These are phyloP conservation scores for Ocimum tenuiflorum DNA, from an alignment of 257 asterid genomes.

Conservation along the genomic window DNA sequence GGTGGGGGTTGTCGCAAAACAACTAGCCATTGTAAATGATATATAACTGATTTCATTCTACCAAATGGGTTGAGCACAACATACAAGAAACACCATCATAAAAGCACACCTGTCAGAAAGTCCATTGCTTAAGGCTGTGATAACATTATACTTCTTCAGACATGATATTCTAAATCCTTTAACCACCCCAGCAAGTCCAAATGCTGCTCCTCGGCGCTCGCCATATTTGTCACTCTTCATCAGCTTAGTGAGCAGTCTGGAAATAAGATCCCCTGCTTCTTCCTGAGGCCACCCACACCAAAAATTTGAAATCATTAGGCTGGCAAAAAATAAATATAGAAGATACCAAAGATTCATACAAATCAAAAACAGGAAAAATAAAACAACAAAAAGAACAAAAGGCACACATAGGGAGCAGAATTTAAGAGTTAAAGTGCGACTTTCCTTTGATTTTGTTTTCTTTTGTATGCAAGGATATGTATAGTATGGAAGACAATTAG, in stretches of 20 bases:
- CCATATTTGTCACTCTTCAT: slow-evolving; percentile 97
- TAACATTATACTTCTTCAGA: slow-evolving; percentile 75
- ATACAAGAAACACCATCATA: not conserved
- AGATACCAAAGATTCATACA: not conserved
- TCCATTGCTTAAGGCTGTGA: slow-evolving; percentile 57
- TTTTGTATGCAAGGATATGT: not conserved
- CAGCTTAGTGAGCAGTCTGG: slow-evolving; percentile 70
- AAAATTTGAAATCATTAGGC: not conserved
- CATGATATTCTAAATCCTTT: slow-evolving; percentile 83
- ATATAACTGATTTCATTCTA: too few relatives aligned
- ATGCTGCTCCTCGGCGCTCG: slow-evolving; percentile 99
- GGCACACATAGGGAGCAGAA: not conserved
- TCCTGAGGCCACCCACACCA: slow-evolving; percentile 44
- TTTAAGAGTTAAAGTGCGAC: not conserved
- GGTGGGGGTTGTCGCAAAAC: not conserved
- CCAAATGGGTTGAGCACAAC: not conserved
- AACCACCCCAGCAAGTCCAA: slow-evolving; percentile 93
- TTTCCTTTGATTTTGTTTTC: not conserved
- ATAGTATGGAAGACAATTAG: too few relatives aligned
- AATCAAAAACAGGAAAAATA: not conserved
- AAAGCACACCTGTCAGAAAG: slow-evolving; percentile 66
- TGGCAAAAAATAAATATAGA: not conserved
- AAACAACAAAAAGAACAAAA: not conserved
- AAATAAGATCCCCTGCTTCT: slow-evolving; percentile 75
- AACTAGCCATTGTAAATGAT: not conserved